phyloP scores from a whole-genome alignment of 1,139 yeast species.

The Yamadazyma blattariae region DNA sequence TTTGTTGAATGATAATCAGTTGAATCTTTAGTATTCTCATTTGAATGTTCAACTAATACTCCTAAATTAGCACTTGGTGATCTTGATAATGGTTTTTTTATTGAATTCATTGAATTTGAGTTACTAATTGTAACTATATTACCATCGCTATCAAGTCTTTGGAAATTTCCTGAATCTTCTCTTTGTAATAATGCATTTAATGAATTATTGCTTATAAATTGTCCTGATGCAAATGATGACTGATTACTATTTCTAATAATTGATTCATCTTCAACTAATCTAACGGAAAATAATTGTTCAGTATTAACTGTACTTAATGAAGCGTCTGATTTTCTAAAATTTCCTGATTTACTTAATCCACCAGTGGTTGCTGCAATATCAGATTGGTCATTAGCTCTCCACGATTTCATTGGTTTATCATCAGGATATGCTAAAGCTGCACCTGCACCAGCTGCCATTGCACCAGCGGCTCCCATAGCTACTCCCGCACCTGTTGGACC shows the following conservation, averaged over 20 bases:
- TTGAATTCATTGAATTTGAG: slow-evolving; percentile 8
- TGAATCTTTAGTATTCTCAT: slow-evolving; percentile 25
- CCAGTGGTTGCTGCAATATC: slow-evolving; percentile 18
- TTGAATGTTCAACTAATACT: slow-evolving; percentile 25
- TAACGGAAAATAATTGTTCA: slow-evolving; percentile 76
- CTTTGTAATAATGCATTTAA: slow-evolving; percentile 27
- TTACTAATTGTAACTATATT: slow-evolving; percentile 36
- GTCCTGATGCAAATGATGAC: slow-evolving; percentile 29
- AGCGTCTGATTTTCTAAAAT: slow-evolving; percentile 49
- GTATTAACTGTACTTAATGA: slow-evolving; percentile 87
- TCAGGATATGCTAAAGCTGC: background rate
- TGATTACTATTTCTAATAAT: slow-evolving; percentile 36
- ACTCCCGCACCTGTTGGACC: background rate
- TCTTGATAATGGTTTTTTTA: slow-evolving; percentile 19
- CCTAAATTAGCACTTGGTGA: slow-evolving; percentile 30
- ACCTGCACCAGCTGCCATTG: slow-evolving; percentile 1
- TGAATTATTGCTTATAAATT: slow-evolving; percentile 29
- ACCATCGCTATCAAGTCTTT: slow-evolving; percentile 54
- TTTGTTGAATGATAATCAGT: slow-evolving; percentile 10
- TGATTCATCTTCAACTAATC: slow-evolving; percentile 62
- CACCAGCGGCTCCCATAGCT: slow-evolving; percentile 14
- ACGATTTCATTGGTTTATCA: slow-evolving; percentile 55
- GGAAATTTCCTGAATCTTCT: slow-evolving; percentile 45
- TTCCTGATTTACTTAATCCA: slow-evolving; percentile 17
- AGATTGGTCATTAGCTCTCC: slow-evolving; percentile 58